These are phyloP conservation scores for Ceratocystis variospora DNA, from an alignment of 2,329 filamentous ascomycete genomes.

Conservation along the genomic window DNA sequence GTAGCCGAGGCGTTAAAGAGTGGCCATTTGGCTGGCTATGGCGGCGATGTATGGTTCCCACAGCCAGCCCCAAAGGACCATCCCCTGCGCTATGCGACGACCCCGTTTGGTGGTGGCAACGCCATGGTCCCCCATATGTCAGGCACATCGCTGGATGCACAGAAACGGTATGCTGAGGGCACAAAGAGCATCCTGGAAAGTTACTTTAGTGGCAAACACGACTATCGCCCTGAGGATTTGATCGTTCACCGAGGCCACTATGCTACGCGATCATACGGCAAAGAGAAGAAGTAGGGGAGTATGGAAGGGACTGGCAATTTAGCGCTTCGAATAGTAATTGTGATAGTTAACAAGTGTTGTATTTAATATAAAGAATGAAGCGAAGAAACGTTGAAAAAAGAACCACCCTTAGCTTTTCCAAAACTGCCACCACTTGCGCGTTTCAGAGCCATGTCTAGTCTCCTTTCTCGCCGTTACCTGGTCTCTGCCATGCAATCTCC, in stretches of 20 bases:
- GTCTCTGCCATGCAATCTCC: constrained; percentile 58
- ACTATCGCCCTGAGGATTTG: constrained; percentile 82
- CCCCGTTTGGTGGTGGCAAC: constrained; percentile 92
- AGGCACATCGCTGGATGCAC: constrained; percentile 94
- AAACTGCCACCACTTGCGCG: constrained; percentile 43
- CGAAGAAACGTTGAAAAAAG: background rate
- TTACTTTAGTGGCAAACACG: constrained; percentile 75
- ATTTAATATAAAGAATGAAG: constrained; percentile 1
- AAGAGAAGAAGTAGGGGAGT: constrained; percentile 28
- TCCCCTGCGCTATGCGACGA: constrained; percentile 80
- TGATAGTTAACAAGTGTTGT: background rate
- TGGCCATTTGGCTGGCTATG: constrained; percentile 83
- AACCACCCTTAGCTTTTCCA: constrained; percentile 33
- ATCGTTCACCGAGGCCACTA: constrained; percentile 87
- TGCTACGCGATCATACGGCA: constrained; percentile 84
- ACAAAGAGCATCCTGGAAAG: constrained; percentile 81
- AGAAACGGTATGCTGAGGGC: constrained; percentile 78
- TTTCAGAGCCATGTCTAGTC: constrained; percentile 24
- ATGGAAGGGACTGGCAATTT: background rate
- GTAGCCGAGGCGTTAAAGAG: constrained; percentile 85
- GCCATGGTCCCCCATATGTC: constrained; percentile 99
- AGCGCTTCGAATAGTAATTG: background rate
- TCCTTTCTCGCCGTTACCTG: constrained; percentile 32
- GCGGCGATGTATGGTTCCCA: constrained; percentile 89
- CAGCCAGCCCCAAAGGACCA: constrained; percentile 93